Conservation (phyloP, 2,329 filamentous ascomycete genomes). For the Alternaria rosae region DNA sequence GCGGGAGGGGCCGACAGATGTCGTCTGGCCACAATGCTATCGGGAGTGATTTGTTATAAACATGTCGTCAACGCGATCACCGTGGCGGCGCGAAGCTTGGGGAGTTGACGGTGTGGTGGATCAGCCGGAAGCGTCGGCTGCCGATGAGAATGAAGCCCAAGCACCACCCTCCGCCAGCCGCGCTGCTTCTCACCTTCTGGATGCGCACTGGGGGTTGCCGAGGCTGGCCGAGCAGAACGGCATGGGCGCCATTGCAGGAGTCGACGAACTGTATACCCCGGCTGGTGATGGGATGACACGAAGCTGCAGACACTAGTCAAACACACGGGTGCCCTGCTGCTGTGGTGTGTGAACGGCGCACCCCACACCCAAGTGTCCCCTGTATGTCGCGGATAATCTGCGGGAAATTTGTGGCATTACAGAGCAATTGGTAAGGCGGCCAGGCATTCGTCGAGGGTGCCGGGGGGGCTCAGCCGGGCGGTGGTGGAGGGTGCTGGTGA, state of each 20-base stretch:
- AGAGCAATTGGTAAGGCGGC: slow-evolving; percentile 22
- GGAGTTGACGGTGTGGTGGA: not conserved
- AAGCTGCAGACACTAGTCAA: slow-evolving; percentile 18
- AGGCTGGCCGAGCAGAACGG: slow-evolving; percentile 6
- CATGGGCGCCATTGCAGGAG: not conserved
- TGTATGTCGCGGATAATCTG: slow-evolving; percentile 27
- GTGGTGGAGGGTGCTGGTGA: not conserved
- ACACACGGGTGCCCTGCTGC: slow-evolving; percentile 5
- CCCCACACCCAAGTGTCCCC: slow-evolving; percentile 28
- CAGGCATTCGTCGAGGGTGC: not conserved
- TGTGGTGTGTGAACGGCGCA: slow-evolving; percentile 11
- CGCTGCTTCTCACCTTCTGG: slow-evolving; percentile 4
- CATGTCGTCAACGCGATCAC: not conserved
- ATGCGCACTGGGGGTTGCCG: slow-evolving; percentile 1
- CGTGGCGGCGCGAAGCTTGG: not conserved
- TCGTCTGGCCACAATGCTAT: not conserved
- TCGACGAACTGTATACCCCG: not conserved
- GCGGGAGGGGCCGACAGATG: slow-evolving; percentile 14
- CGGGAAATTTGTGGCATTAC: slow-evolving; percentile 25
- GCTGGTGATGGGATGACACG: not conserved
- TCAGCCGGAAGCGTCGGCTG: slow-evolving; percentile 5
- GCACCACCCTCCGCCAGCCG: slow-evolving; percentile 4
- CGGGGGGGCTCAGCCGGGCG: not conserved
- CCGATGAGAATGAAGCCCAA: slow-evolving; percentile 1
- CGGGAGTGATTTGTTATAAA: not conserved